Conservation (phyloP, 2,329 filamentous ascomycete genomes). For the Claviceps digitariae region DNA sequence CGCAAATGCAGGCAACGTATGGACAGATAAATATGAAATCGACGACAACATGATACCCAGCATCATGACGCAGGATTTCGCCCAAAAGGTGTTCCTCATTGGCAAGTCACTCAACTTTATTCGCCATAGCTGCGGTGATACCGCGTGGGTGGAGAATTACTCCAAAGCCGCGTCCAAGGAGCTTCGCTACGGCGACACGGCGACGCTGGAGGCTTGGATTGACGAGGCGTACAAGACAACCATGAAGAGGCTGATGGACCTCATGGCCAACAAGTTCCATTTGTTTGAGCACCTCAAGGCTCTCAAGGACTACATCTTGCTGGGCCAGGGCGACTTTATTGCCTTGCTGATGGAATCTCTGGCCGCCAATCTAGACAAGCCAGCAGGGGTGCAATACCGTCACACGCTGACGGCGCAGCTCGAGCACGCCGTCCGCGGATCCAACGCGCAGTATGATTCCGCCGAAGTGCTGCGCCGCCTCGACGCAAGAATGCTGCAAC, state of each 20-base stretch:
- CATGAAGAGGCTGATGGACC: slow-evolving; percentile 83
- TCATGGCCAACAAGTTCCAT: slow-evolving; percentile 93
- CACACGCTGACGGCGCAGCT: slow-evolving; percentile 96
- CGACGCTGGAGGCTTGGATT: slow-evolving; percentile 81
- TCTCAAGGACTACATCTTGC: slow-evolving; percentile 84
- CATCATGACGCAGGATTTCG: slow-evolving; percentile 87
- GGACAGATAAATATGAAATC: slow-evolving; percentile 94
- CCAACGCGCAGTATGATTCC: slow-evolving; percentile 91
- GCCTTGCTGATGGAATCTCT: slow-evolving; percentile 94
- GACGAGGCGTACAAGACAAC: slow-evolving; percentile 96
- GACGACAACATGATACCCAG: slow-evolving; percentile 77
- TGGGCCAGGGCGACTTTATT: slow-evolving; percentile 95
- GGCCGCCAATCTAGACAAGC: slow-evolving; percentile 80
- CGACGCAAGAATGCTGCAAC: slow-evolving; percentile 95
- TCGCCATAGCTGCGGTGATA: slow-evolving; percentile 85
- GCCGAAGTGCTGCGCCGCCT: slow-evolving; percentile 81
- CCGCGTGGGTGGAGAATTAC: slow-evolving; percentile 89
- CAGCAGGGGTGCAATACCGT: slow-evolving; percentile 91
- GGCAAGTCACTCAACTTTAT: slow-evolving; percentile 98
- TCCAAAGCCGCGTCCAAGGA: slow-evolving; percentile 88
- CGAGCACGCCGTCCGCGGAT: slow-evolving; percentile 92
- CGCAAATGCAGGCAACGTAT: slow-evolving; percentile 59
- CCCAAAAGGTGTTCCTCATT: slow-evolving; percentile 92
- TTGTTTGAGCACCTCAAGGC: slow-evolving; percentile 85
- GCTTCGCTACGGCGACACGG: slow-evolving; percentile 83